These are phyloP conservation scores for Phytophthora citrophthora DNA, from an alignment of 352 stramenopile genomes.

Conservation along the genomic window DNA sequence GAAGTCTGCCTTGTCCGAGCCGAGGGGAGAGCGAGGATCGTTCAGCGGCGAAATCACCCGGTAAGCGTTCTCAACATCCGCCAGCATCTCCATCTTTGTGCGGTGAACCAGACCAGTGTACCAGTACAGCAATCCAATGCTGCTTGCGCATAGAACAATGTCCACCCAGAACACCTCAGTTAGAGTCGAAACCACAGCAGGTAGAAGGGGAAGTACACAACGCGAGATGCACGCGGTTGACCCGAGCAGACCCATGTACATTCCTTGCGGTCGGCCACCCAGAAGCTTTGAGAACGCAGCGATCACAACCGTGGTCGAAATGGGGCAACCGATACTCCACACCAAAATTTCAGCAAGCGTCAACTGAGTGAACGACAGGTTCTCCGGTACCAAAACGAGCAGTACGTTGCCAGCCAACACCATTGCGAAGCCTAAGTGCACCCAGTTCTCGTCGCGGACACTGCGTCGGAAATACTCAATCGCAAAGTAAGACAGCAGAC, in stretches of 20 bases:
- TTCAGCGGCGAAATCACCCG: slow-evolving; percentile 28
- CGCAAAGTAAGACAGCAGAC: slow-evolving; percentile 71
- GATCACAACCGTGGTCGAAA: slow-evolving; percentile 70
- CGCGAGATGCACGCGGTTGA: slow-evolving; percentile 70
- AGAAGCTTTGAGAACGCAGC: slow-evolving; percentile 77
- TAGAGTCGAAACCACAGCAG: slow-evolving; percentile 59
- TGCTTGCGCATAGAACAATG: slow-evolving; percentile 56
- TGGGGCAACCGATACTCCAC: slow-evolving; percentile 81
- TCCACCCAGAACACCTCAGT: slow-evolving; percentile 76
- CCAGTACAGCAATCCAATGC: slow-evolving; percentile 64
- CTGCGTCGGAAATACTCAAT: slow-evolving; percentile 74
- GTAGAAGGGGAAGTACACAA: slow-evolving; percentile 68
- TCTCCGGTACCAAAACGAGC: slow-evolving; percentile 44
- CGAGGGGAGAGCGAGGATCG: slow-evolving; percentile 44
- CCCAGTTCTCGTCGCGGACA: slow-evolving; percentile 68
- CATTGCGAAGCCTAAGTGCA: slow-evolving; percentile 66
- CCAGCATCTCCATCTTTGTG: slow-evolving; percentile 53
- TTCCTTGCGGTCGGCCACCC: slow-evolving; percentile 68
- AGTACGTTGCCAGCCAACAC: slow-evolving; percentile 61
- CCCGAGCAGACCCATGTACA: slow-evolving; percentile 71
- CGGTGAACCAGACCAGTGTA: slow-evolving; percentile 59
- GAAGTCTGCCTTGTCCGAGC: slow-evolving; percentile 40
- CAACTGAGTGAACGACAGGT: slow-evolving; percentile 55
- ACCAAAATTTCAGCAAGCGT: slow-evolving; percentile 64
- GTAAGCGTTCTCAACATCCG: slow-evolving; percentile 45